Base-by-base conservation (phyloP, 129 eudicot species). In the Ambrosia trifida region DNA sequence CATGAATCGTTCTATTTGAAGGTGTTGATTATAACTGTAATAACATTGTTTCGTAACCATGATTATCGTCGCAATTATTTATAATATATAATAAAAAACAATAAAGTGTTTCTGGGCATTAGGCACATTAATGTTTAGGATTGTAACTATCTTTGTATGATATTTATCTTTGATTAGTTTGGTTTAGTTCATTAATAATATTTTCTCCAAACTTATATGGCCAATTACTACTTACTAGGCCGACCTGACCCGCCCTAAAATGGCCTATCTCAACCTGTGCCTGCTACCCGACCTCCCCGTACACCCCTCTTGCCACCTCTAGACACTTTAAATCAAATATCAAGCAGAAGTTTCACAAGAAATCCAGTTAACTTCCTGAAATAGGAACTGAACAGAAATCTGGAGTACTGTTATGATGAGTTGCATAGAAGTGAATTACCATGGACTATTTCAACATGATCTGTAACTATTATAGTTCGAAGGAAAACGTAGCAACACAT, bases 301-400 rank as follows among this genome's bases (percentile, higher is more conserved):
- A 24, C 58, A 51, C 58, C 28, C 58, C 6, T 17, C 33, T 56
- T 56, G 36, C 36, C 16, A 57, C 63, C 63, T 57, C 63, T 57
- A 28, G 63, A 16, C 72, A 68, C 9, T 30, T 4, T 47, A 7
- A 50, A 31, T 16, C 1, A 68, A 46, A 67, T 8, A 30, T 30
- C n/a, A 33, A 11, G 58, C 18, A 50, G 3, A 52, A 33, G 62
- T 51, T 50, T 14, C 7, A 30, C 17, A 50, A 31, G 11, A 33
- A 16, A 50, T 50, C 62, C 47, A 68, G 32, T 68, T 11, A 69
- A 69, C 43, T 36, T 16, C 20, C 49, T 36, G 18, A 63, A n/a
- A 19, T 35, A n/a, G 49, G 68, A 63, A 38, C n/a, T 5, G 14
- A 63, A 35, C 46, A 62, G 5, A 17, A 5, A 63, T 36, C 3